Base-by-base conservation (phyloP, 345 rosid genomes). In the Rhizophora apiculata region DNA sequence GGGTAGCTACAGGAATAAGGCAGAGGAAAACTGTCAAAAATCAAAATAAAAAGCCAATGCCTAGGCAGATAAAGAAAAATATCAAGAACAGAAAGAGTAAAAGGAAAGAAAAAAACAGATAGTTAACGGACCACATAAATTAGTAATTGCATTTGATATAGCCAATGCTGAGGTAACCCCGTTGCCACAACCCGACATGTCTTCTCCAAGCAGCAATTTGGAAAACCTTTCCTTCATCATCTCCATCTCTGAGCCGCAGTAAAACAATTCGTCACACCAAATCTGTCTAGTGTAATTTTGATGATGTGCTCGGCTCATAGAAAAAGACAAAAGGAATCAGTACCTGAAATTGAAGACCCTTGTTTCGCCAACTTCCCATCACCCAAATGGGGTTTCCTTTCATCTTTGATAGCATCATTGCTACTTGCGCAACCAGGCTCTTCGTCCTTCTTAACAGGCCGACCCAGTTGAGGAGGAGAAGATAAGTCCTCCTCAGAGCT, bases 181-280 rank as follows among this genome's bases (percentile, higher is more conserved):
- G 82, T 90, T 96, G 30, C 99, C 99, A 76, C 86, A 81, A 64
- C 99, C 99, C n/a, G 99, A 92, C 98, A 96, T 92, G 73, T 96
- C 99, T 76, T 96, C 99, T 20, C 98, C 99, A 63, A 96, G 99
- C 64, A 96, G 75, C 83, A 96, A 74, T 74, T 96, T 96, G 29
- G 98, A 81, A 80, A 92, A 92, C 75, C 97, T 90, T 78, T 96
- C 99, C 80, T 90, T 92, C 98, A 96, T 92, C 98, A 92, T 81
- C 74, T 96, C 98, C 67, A 86, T 72, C 79, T 88, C 99, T 96
- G 72, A 49, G 77, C 61, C 49, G 27, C 69, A 68, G 75, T 31
- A 55, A 79, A 61, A 26, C 32, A 26, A 65, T 9, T 63, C 55
- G 32, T 56, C 30, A 51, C 67, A 67, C 54, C 56, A 72, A 71